Evolutionary conservation across 108 stramenopile species (phyloP).

Genomic region (Epipyxis sp.): DNA sequence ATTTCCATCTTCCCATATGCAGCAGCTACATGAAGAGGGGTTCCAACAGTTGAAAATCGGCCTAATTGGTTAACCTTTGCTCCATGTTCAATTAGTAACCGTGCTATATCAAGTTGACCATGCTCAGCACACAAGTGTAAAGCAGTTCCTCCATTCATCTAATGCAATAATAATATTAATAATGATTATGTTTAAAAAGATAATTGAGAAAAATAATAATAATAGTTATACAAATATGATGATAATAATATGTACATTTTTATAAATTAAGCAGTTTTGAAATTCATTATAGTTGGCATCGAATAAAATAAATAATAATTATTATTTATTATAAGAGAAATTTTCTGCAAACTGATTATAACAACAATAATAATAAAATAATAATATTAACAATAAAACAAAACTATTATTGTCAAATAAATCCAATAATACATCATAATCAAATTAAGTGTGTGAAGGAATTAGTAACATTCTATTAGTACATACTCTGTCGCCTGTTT

Average conservation of each 20-base stretch:
- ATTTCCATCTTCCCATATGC: neutral
- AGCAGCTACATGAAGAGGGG: slow-evolving; percentile 1
- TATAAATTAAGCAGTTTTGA: too few relatives aligned
- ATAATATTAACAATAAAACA: too few relatives aligned
- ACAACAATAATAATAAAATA: too few relatives aligned
- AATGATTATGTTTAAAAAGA: neutral
- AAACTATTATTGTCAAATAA: too few relatives aligned
- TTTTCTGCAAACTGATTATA: too few relatives aligned
- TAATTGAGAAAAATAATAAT: neutral
- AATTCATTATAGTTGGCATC: too few relatives aligned
- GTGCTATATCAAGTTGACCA: neutral
- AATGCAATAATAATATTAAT: neutral
- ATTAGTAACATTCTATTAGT: neutral
- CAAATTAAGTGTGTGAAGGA: neutral
- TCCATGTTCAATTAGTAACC: neutral
- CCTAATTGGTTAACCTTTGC: neutral
- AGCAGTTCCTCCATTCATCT: neutral
- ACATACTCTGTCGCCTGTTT: neutral
- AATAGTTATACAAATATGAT: too few relatives aligned
- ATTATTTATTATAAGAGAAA: too few relatives aligned
- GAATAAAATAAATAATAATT: too few relatives aligned
- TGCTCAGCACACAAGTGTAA: neutral
- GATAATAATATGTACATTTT: too few relatives aligned
- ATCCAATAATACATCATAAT: too few relatives aligned
- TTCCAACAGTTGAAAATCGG: neutral